Percentiles rank a stretch among this genome's conserved stretches.
These are phyloP conservation scores for Colletotrichum sojae DNA, from an alignment of 2,329 filamentous ascomycete genomes.

Conservation along the genomic window DNA sequence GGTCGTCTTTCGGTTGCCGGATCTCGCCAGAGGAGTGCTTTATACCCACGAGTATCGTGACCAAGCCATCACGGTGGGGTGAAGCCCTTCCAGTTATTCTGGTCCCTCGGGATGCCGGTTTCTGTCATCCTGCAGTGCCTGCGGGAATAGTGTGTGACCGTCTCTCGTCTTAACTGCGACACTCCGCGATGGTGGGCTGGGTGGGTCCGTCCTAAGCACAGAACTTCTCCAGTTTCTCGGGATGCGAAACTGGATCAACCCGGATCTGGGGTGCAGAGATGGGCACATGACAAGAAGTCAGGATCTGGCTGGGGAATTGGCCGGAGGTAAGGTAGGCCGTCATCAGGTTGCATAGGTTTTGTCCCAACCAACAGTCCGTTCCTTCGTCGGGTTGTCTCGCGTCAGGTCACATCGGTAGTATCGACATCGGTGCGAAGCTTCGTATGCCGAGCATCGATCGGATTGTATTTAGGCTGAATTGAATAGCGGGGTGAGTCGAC, in stretches of 20 bases:
- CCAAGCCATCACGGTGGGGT: neutral
- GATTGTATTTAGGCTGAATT: constrained; percentile 24
- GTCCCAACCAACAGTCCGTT: too few relatives aligned
- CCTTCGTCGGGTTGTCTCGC: neutral
- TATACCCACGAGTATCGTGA: constrained; percentile 16
- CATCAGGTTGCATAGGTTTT: too few relatives aligned
- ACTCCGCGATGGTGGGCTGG: constrained; percentile 27
- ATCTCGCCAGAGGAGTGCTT: constrained; percentile 7
- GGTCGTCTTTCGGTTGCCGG: neutral
- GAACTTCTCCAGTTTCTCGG: constrained; percentile 5
- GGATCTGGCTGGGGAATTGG: neutral
- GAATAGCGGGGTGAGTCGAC: neutral
- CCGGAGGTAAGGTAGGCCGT: neutral
- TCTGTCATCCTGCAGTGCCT: constrained; percentile 7
- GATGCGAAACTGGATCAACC: neutral
- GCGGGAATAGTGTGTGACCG: too few relatives aligned
- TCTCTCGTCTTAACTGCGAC: constrained; percentile 20
- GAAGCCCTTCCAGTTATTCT: neutral
- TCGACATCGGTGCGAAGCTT: neutral
- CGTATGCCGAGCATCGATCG: constrained; percentile 20
- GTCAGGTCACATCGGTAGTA: neutral
- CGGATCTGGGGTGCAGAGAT: constrained; percentile 24
- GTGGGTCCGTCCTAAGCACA: neutral
- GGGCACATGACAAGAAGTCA: constrained; percentile 3
- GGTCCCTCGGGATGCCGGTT: neutral